Evolutionary conservation across 805 yeast genomes (phyloP), one percentile per base, ranked within the genome.

Genomic region (Sugiyamaella chiloensis): DNA sequence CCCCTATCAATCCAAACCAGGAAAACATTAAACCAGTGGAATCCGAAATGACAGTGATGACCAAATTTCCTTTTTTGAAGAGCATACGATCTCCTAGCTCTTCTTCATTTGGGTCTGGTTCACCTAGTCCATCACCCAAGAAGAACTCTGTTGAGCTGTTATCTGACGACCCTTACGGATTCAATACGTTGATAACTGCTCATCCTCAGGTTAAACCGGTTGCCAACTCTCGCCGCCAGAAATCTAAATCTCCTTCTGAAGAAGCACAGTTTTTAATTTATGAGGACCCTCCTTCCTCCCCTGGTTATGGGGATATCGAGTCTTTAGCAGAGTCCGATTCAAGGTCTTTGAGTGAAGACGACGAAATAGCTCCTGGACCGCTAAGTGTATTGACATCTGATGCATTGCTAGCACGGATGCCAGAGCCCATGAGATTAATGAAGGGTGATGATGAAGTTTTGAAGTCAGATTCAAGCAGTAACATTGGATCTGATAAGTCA

Each of bases 91-190:
- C 31, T 24, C 34, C 20, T 14, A 23, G 29, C 9, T 29, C 32
- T 12, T 17, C 12, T n/a, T n/a, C 24, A 17, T 19, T 12, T 12
- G 17, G 40, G 19, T 20, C 24, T 16, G 24, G 14, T 16, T 17
- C 41, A 14, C 34, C 41, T 6, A 43, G 29, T 3, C 46, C 29
- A 7, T 27, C 26, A 11, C 44, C 27, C 11, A 27, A 27, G n/a
- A 30, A n/a, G 11, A n/a, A 26, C 4, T 5, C 37, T 4, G 44
- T 34, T 4, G 44, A 39, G 14, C 32, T 40, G 14, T 32, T 44
- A 16, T 44, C 47, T 1, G 19, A 19, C 5, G 47, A 44, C 19
- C 44, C 49, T 6, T 46, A 24, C 24, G 49, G 49, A n/a, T 46
- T 46, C 24, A 46, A 46, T 17, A 26, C n/a, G 12, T 16, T 42